These are phyloP conservation scores for Rhodotorula sp. DNA, from an alignment of 1,284 basidiomycete species.

Conservation along the genomic window DNA sequence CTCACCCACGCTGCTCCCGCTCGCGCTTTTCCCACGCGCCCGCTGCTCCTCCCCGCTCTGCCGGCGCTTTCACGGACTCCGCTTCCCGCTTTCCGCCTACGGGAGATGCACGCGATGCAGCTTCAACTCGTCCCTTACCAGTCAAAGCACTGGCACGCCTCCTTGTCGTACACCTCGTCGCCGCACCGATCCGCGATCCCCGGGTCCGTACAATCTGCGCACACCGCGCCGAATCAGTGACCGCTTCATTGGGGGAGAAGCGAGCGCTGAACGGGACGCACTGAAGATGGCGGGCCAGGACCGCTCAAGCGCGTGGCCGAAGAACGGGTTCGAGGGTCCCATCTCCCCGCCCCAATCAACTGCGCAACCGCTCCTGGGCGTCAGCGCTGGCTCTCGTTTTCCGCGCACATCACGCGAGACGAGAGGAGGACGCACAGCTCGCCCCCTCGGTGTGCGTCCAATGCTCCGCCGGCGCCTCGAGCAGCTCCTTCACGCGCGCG, in stretches of 20 bases:
- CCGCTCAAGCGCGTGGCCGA: slow-evolving; percentile 41
- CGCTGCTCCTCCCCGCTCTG: no score
- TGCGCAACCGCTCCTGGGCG: not conserved
- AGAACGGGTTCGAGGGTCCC: slow-evolving; percentile 32
- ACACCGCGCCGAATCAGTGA: not conserved
- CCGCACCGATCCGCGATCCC: slow-evolving; percentile 31
- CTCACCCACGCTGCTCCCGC: no score
- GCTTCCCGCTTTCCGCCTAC: no score
- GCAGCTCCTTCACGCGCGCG: slow-evolving; percentile 19
- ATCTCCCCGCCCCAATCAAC: slow-evolving; percentile 28
- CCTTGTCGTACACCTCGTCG: slow-evolving; percentile 30
- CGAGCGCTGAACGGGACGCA: not conserved
- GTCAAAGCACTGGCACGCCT: slow-evolving; percentile 29
- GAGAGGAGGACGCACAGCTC: slow-evolving; percentile 8
- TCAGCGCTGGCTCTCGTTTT: not conserved
- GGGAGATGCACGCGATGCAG: no score
- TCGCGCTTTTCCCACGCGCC: no score
- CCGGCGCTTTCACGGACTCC: no score
- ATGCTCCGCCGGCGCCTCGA: slow-evolving; percentile 29
- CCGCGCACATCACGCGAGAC: no score
- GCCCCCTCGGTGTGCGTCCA: slow-evolving; percentile 38
- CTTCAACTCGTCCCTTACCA: not conserved
- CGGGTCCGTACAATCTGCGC: slow-evolving; percentile 31
- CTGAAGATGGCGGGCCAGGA: slow-evolving; percentile 36
- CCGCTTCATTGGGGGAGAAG: no score